These are phyloP conservation scores for Phaeotremella skinneri DNA, from an alignment of 768 basidiomycete genomes.

Conservation along the genomic window DNA sequence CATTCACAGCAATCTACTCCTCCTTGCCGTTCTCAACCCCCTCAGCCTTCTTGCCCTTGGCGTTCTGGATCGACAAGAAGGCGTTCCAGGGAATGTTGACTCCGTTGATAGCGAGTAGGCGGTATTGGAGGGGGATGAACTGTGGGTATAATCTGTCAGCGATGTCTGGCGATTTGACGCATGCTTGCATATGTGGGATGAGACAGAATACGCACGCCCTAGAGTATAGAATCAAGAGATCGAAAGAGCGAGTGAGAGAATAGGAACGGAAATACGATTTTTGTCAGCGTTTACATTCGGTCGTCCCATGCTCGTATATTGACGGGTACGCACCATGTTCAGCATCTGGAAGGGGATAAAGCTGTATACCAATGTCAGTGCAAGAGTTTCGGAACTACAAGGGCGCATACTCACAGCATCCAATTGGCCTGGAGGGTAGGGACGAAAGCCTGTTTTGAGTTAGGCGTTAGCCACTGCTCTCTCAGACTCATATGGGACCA, in stretches of 20 bases:
- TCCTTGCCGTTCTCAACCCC: constrained; percentile 18
- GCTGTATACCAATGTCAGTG: constrained; percentile 12
- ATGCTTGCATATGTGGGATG: no score
- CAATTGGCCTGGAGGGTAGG: constrained; percentile 50
- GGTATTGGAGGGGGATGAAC: constrained; percentile 47
- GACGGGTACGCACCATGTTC: constrained; percentile 35
- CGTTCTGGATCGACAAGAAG: constrained; percentile 43
- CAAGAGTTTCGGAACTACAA: not conserved
- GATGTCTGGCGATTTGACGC: no score
- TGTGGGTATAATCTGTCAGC: constrained; percentile 4
- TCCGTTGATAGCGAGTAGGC: constrained; percentile 41
- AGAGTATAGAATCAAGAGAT: not conserved
- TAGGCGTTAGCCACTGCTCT: not conserved
- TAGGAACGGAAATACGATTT: not conserved
- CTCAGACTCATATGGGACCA: no score
- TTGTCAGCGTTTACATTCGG: no score
- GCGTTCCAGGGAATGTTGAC: constrained; percentile 51
- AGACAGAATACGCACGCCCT: no score
- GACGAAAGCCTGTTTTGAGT: constrained; percentile 27
- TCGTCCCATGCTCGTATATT: not conserved
- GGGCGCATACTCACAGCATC: constrained; percentile 30
- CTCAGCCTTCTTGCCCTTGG: constrained; percentile 25
- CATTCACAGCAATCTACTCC: not conserved
- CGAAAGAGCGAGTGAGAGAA: not conserved
- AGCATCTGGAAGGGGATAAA: constrained; percentile 48